Conservation (phyloP, 2,329 filamentous ascomycete species). For the Ophiocordyceps camponoti-saundersi region DNA sequence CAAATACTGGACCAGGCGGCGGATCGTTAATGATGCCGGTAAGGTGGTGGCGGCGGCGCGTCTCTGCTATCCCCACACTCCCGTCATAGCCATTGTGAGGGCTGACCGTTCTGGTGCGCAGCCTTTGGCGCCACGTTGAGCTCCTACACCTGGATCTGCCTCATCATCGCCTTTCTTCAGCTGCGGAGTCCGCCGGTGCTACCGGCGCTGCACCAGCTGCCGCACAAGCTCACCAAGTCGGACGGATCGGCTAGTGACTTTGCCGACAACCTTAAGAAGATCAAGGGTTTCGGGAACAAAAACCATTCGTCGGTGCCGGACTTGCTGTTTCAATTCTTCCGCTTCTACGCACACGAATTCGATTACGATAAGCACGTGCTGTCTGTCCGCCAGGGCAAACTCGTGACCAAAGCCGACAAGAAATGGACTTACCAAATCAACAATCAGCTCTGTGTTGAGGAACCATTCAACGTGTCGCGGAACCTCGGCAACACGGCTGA, state of each 20-base stretch:
- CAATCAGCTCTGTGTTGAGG: constrained; percentile 84
- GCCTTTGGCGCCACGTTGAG: constrained; percentile 87
- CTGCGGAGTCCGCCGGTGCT: constrained; percentile 69
- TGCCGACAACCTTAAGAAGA: constrained; percentile 64
- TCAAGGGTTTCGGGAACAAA: constrained; percentile 55
- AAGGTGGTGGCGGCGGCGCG: constrained; percentile 21
- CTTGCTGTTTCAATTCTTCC: constrained; percentile 90
- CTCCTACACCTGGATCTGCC: constrained; percentile 98
- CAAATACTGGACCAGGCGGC: constrained; percentile 89
- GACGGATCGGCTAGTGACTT: constrained; percentile 61
- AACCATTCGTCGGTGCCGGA: constrained; percentile 75
- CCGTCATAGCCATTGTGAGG: background rate
- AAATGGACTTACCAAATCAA: constrained; percentile 68
- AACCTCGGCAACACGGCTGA: constrained; percentile 96
- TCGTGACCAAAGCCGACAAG: constrained; percentile 71
- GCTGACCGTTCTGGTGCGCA: constrained; percentile 18
- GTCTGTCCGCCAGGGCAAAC: constrained; percentile 66
- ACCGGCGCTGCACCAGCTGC: constrained; percentile 63
- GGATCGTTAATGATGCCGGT: constrained; percentile 94
- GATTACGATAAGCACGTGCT: constrained; percentile 74
- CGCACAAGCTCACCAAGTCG: constrained; percentile 28
- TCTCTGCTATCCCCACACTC: background rate
- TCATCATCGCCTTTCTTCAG: constrained; percentile 94
- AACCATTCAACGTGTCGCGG: constrained; percentile 78
- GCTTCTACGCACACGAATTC: constrained; percentile 84